phyloP scores from a whole-genome alignment of 1,139 yeast species.

The Candida labiduridarum region DNA sequence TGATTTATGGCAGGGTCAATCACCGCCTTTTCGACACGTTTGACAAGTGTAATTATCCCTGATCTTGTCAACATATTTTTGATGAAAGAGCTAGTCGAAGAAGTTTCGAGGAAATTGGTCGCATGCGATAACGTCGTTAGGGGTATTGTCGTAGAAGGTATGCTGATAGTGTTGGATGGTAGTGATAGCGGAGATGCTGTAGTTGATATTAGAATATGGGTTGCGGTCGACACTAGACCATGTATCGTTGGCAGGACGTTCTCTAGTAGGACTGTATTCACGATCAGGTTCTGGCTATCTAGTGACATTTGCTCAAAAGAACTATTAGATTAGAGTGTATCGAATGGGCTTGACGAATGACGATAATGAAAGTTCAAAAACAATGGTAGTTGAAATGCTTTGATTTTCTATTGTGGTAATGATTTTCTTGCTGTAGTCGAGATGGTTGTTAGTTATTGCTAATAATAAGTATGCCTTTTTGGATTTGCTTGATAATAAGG shows the following conservation, averaged over 20 bases:
- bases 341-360: not conserved
- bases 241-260: not conserved
- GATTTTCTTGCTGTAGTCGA: no score
- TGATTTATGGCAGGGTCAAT: slow-evolving; percentile 20
- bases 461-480: no score
- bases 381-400: not conserved
- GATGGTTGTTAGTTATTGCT: no score
- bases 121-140: not conserved
- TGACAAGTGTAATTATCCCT: slow-evolving; percentile 1
- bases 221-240: not conserved
- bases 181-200: not conserved
- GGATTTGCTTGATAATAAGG: no score
- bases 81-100: slow-evolving; percentile 1
- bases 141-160: slow-evolving; percentile 1
- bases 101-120: not conserved
- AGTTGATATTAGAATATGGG: not conserved
- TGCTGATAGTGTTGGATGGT: not conserved
- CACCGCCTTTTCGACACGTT: slow-evolving; percentile 5
- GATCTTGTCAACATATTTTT: not conserved
- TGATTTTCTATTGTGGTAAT: no score
- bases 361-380: not conserved
- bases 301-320: not conserved
- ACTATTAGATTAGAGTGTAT: not conserved
- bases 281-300: not conserved
- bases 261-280: not conserved